These are phyloP conservation scores for Sugiyamaella sp. DNA, from an alignment of 1,139 yeast species.

Conservation along the genomic window DNA sequence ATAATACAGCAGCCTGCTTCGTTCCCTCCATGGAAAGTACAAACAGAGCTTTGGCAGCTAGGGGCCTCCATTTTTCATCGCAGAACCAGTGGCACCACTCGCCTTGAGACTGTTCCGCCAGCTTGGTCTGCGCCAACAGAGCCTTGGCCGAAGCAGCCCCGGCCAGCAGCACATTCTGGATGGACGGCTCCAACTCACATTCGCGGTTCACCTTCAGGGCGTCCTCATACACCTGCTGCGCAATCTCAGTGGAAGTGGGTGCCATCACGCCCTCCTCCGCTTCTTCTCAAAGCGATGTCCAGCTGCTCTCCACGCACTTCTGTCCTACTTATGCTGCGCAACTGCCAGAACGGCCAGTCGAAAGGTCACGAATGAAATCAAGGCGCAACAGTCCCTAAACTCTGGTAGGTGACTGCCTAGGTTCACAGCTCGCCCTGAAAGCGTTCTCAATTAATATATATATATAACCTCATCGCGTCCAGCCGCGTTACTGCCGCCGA, in stretches of 20 bases:
- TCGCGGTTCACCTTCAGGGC: not conserved
- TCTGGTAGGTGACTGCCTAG: too few species aligned
- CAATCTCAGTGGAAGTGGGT: constrained; percentile 7
- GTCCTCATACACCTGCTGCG: constrained; percentile 6
- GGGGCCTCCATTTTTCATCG: constrained; percentile 26
- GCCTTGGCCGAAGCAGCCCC: constrained; percentile 6
- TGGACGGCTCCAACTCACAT: constrained; percentile 4
- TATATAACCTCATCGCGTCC: too few species aligned
- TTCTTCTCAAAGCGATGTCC: too few species aligned
- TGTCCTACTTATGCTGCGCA: too few species aligned
- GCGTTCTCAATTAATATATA: too few species aligned
- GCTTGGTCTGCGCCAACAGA: constrained; percentile 5
- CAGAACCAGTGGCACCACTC: constrained; percentile 30
- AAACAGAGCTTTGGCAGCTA: constrained; percentile 25
- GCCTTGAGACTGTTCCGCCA: not conserved
- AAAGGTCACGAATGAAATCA: too few species aligned
- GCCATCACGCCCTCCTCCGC: too few species aligned
- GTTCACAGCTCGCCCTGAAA: too few species aligned
- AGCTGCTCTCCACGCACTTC: too few species aligned
- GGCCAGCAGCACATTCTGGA: constrained; percentile 1
- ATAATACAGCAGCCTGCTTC: constrained; percentile 9
- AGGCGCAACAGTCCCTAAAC: too few species aligned
- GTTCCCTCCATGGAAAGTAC: constrained; percentile 21
- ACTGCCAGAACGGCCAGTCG: too few species aligned
- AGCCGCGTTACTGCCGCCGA: too few species aligned